Evolutionary conservation across 2,329 filamentous ascomycete species (phyloP).

Genomic region (Coleophoma crateriformis): DNA sequence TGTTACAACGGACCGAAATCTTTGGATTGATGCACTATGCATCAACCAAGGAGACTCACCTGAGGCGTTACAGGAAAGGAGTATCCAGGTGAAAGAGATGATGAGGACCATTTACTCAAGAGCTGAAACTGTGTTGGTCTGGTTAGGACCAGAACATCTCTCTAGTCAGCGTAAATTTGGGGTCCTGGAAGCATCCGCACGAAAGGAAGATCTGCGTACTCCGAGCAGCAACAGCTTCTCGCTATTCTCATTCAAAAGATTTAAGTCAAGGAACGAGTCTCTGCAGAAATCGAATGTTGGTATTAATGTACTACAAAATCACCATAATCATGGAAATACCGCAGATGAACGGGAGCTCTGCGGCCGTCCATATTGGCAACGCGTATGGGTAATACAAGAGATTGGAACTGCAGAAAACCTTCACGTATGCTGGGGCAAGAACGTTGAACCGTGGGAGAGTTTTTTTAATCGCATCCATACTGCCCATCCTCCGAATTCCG

Average conservation of each 20-base stretch:
- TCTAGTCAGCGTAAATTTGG: neutral
- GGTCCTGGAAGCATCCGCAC: neutral
- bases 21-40: neutral
- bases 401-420: neutral
- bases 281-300: neutral
- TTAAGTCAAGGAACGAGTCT: neutral
- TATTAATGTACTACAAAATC: neutral
- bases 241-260: neutral
- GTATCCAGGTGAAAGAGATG: neutral
- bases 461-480: neutral
- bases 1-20: neutral
- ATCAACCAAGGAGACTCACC: neutral
- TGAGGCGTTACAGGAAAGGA: neutral
- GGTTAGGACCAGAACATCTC: neutral
- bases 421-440: neutral
- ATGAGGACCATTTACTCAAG: neutral
- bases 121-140: neutral
- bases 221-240: neutral
- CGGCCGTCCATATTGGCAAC: neutral
- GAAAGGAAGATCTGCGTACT: neutral
- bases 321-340: neutral
- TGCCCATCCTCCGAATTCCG: neutral
- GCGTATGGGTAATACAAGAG: constrained; percentile 1
- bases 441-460: neutral
- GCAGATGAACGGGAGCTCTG: neutral